Evolutionary conservation across 2,329 filamentous ascomycete species (phyloP).

Genomic region (Chrysosporium queenslandicum): DNA sequence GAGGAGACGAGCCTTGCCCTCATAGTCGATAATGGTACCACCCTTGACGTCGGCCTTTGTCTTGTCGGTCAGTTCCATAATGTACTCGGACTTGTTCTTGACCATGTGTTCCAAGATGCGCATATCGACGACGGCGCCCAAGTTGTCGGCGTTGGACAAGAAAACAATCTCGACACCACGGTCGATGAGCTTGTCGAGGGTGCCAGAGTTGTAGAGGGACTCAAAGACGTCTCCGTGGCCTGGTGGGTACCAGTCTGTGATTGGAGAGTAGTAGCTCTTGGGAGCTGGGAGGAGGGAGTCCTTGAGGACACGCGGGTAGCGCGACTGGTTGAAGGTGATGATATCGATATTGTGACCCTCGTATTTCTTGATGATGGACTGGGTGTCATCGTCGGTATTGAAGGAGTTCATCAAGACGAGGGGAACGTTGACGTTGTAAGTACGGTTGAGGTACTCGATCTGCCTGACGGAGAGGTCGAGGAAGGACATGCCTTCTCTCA

Average conservation of each 20-base stretch:
- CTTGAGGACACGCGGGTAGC: slow-evolving; percentile 96
- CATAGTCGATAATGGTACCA: slow-evolving; percentile 99
- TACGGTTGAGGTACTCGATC: slow-evolving; percentile 98
- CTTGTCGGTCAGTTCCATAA: slow-evolving; percentile 99
- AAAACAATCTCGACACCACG: slow-evolving; percentile 97
- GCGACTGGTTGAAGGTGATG: slow-evolving; percentile 98
- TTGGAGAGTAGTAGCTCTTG: slow-evolving; percentile 75
- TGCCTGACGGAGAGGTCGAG: slow-evolving; percentile 95
- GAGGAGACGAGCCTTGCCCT: slow-evolving; percentile 88
- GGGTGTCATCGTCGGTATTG: slow-evolving; percentile 98
- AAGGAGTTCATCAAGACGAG: slow-evolving; percentile 99
- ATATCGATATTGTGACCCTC: slow-evolving; percentile 99
- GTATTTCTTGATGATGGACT: slow-evolving; percentile 99
- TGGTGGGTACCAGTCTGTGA: slow-evolving; percentile 96
- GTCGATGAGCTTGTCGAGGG: slow-evolving; percentile 89
- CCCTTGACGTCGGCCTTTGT: slow-evolving; percentile 99
- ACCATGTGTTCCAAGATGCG: slow-evolving; percentile 99
- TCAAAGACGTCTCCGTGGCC: slow-evolving; percentile 99
- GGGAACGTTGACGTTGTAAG: slow-evolving; percentile 91
- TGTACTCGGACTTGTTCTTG: slow-evolving; percentile 92
- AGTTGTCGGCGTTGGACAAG: slow-evolving; percentile 97
- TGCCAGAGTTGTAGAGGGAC: slow-evolving; percentile 98
- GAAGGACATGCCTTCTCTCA: slow-evolving; percentile 99
- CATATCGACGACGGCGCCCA: slow-evolving; percentile 94
- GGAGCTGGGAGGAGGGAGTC: slow-evolving; percentile 94